Base-by-base conservation (phyloP, 1,284 basidiomycete genomes). In the Fomitopsis schrenkii region DNA sequence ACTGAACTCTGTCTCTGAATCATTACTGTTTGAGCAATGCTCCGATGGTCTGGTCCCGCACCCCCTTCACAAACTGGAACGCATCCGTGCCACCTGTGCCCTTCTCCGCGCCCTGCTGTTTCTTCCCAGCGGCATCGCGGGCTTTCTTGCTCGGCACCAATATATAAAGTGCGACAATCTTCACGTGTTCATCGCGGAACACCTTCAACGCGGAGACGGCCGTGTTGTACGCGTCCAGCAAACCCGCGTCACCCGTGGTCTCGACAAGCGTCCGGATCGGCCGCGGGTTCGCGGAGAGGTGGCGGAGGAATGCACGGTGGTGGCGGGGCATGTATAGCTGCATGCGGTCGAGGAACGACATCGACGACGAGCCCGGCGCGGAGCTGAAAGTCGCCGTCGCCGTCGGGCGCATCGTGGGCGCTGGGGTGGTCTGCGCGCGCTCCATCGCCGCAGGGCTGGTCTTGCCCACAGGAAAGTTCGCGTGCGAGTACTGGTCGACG, bases 51-150 rank as follows among this genome's bases (percentile, higher is more conserved):
- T 87, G 82, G 65, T 91, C 87, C 69, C 93, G 79, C 26, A 91
- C 88, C 55, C 84, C 83, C 75, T 95, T 95, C 70, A 96, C 77
- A 70, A 96, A 95, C 64, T 80, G 83, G 52, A 92, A 88, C 56
- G 96, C 77, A 59, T 90, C 84, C 1, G 94, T 96, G 0, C 95
- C 95, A 1, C 95, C 95, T 0, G 95, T 97, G 1, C 94, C 94
- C 68, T 85, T 86, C 62, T 93, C 63, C 60, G 65, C 52, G 19
- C 52, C 58, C 40, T 61, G 55, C 41, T 61, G 61, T 38, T 65
- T 60, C 19, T 63, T 64, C n/a, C 59, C 65, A 5, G 72, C 71
- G 30, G 52, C 62, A 67, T 33, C 77, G 77, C 36, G 88, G 81
- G 52, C 52, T 17, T 54, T 54, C 52, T 54, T 54, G 52, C 52